These are phyloP conservation scores for Dioszegia crocea DNA, from an alignment of 768 basidiomycete species.

Conservation along the genomic window DNA sequence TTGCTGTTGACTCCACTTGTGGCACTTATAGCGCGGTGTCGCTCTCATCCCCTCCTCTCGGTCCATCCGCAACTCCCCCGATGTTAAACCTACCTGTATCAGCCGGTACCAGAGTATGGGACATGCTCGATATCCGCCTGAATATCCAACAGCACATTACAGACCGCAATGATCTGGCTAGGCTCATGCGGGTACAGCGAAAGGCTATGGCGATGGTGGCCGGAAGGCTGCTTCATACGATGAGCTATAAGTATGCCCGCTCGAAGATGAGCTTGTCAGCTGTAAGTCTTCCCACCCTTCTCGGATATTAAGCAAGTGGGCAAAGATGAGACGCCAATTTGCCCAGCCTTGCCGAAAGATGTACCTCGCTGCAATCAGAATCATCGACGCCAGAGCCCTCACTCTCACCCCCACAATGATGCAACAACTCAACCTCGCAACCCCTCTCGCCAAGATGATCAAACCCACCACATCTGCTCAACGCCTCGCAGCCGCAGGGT, in stretches of 20 bases:
- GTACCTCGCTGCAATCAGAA: no score
- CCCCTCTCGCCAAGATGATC: no score
- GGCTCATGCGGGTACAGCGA: neutral
- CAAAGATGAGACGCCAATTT: neutral
- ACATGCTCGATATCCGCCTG: neutral
- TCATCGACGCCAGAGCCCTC: no score
- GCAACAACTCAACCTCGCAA: no score
- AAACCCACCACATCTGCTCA: no score
- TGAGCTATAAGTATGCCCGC: neutral
- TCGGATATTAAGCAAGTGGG: neutral
- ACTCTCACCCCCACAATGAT: no score
- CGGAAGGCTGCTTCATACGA: neutral
- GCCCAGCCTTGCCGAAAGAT: no score
- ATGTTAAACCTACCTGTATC: no score
- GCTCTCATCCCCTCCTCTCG: no score
- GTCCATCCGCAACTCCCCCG: no score
- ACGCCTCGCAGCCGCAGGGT: neutral
- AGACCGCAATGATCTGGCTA: neutral
- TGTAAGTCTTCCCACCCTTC: neutral
- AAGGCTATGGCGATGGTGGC: neutral
- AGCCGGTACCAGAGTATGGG: neutral
- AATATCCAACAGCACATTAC: neutral
- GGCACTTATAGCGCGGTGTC: no score
- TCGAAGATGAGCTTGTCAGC: neutral
- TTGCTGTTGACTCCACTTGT: no score